Evolutionary conservation across 106 monocot species (phyloP).

Genomic region (Apostasia ramifera): DNA sequence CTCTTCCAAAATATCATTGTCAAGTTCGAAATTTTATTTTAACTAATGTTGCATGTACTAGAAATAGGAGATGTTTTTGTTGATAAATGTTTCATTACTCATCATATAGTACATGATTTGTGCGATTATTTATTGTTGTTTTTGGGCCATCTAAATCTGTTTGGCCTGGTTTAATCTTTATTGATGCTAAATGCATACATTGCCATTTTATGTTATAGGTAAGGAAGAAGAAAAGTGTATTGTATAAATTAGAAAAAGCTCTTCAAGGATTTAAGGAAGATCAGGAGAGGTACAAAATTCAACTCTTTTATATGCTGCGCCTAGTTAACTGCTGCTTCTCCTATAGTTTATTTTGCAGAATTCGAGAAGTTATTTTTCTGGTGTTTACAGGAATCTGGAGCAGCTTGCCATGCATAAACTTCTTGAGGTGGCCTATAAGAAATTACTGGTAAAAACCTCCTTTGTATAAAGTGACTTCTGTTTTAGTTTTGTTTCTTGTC

Average conservation of each 20-base stretch:
- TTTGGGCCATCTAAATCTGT: too few relatives aligned
- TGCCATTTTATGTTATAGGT: conserved; percentile 26
- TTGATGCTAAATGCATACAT: neutral
- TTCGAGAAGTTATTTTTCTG: neutral
- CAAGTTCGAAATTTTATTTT: too few relatives aligned
- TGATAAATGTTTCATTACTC: too few relatives aligned
- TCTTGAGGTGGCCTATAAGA: conserved; percentile 69
- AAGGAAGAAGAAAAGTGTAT: conserved; percentile 36
- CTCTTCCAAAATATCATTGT: too few relatives aligned
- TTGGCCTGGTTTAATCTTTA: neutral
- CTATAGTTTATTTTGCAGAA: neutral
- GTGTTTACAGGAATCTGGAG: conserved; percentile 61
- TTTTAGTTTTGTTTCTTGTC: neutral
- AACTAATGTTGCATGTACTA: too few relatives aligned
- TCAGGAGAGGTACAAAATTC: conserved; percentile 51
- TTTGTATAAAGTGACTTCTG: neutral
- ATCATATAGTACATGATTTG: too few relatives aligned
- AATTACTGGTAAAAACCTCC: conserved; percentile 41
- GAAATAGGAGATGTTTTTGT: too few relatives aligned
- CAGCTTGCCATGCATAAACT: conserved; percentile 76
- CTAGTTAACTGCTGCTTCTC: neutral
- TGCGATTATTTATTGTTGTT: too few relatives aligned
- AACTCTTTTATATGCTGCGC: conserved; percentile 1
- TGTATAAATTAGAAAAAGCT: conserved; percentile 47
- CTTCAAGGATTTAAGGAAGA: conserved; percentile 39